These are phyloP conservation scores for Periconia macrospinosa DNA, from an alignment of 2,329 filamentous ascomycete genomes.

Conservation along the genomic window DNA sequence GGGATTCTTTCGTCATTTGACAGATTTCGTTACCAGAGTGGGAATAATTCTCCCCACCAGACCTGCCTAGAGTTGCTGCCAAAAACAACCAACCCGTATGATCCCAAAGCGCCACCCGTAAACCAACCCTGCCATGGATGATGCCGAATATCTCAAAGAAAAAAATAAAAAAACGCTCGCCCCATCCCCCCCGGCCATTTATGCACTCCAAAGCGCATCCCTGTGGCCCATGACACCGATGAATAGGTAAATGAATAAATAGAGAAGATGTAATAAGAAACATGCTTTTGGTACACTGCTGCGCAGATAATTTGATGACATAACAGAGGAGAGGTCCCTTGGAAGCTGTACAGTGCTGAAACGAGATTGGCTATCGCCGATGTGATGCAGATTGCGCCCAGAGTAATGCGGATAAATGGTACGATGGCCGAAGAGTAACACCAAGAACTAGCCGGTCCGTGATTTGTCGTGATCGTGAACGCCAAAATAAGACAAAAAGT, in stretches of 20 bases:
- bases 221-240: constrained; percentile 12
- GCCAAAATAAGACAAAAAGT: constrained; percentile 7
- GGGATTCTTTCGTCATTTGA: constrained; percentile 15
- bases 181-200: constrained; percentile 1
- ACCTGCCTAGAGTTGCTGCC: constrained; percentile 10
- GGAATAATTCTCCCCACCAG: constrained; percentile 22
- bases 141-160: constrained; percentile 18
- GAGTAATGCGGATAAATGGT: constrained; percentile 17
- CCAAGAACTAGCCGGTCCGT: constrained; percentile 10
- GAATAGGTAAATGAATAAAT: neutral
- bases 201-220: neutral
- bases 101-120: constrained; percentile 4
- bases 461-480: constrained; percentile 22
- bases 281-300: constrained; percentile 37
- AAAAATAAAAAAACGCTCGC: constrained; percentile 6
- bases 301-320: constrained; percentile 9
- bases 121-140: constrained; percentile 5
- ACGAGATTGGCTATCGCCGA: constrained; percentile 17
- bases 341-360: constrained; percentile 26
- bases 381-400: constrained; percentile 22
- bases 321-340: constrained; percentile 10
- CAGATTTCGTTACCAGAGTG: constrained; percentile 16
- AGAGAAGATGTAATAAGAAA: constrained; percentile 12
- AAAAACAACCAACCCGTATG: constrained; percentile 7
- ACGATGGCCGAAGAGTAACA: constrained; percentile 3